Conservation (phyloP, 2,329 filamentous ascomycete genomes). For the Ascochyta koolunga region DNA sequence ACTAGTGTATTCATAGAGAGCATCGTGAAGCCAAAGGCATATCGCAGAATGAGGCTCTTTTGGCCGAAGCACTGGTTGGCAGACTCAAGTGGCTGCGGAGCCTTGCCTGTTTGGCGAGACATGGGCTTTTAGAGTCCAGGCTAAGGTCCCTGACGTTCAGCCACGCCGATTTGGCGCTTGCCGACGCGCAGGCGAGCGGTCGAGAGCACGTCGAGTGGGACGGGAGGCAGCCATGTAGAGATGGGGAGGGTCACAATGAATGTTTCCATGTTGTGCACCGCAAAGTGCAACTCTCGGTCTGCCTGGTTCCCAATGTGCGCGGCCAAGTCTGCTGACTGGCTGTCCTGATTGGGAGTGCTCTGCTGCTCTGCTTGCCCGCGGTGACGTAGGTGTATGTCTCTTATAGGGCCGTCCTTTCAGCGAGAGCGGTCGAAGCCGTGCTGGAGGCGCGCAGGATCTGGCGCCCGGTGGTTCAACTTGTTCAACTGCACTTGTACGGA, state of each 20-base stretch:
- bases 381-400: slow-evolving; percentile 6
- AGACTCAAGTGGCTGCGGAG: not conserved
- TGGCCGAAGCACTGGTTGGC: slow-evolving; percentile 1
- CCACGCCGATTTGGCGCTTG: slow-evolving; percentile 7
- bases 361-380: not conserved
- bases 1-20: not conserved
- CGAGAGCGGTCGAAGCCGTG: not conserved
- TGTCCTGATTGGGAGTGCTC: not conserved
- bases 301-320: not conserved
- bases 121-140: not conserved
- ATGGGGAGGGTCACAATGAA: not conserved
- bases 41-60: slow-evolving; percentile 12
- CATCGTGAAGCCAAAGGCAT: slow-evolving; percentile 2
- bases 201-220: not conserved
- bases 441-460: slow-evolving; percentile 5
- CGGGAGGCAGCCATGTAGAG: not conserved
- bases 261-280: not conserved
- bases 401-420: not conserved
- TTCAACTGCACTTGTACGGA: not conserved
- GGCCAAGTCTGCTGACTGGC: not conserved
- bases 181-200: not conserved
- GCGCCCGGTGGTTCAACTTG: not conserved
- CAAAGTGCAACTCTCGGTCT: slow-evolving; percentile 1
- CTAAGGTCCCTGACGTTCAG: slow-evolving; percentile 6
- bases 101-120: slow-evolving; percentile 3